Conservation (phyloP, 441 rosid species). For the Pelargonium australe region DNA sequence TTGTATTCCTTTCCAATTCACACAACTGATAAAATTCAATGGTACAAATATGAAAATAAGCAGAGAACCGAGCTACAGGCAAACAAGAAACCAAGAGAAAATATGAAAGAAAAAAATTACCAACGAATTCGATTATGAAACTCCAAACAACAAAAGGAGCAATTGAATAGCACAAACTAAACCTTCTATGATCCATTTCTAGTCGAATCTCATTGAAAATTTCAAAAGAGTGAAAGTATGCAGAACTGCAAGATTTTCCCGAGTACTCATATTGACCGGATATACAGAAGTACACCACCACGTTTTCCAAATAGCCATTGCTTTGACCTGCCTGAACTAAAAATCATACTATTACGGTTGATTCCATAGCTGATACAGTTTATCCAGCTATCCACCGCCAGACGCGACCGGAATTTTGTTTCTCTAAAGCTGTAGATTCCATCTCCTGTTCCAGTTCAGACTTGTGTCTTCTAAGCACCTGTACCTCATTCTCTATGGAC, state of each 20-base stretch:
- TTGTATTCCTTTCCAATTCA: too few species aligned
- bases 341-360: background rate
- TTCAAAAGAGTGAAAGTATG: background rate
- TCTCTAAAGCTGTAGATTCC: conserved; percentile 46
- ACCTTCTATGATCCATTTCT: background rate
- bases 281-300: background rate
- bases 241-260: background rate
- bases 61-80: background rate
- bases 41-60: too few species aligned
- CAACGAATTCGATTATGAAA: too few species aligned
- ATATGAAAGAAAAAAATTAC: background rate
- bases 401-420: conserved; percentile 78
- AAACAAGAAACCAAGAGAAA: background rate
- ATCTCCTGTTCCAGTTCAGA: conserved; percentile 55
- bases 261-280: background rate
- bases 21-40: too few species aligned
- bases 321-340: conserved; percentile 1
- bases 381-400: conserved; percentile 66
- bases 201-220: background rate
- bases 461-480: conserved; percentile 68
- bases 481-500: conserved; percentile 71
- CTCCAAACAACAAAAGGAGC: background rate
- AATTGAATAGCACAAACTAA: background rate
- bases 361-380: background rate
- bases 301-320: background rate